Evolutionary conservation across 2,329 filamentous ascomycete species (phyloP), one percentile per base, ranked within the genome.

Genomic region (Sarocladiaceae sp.): DNA sequence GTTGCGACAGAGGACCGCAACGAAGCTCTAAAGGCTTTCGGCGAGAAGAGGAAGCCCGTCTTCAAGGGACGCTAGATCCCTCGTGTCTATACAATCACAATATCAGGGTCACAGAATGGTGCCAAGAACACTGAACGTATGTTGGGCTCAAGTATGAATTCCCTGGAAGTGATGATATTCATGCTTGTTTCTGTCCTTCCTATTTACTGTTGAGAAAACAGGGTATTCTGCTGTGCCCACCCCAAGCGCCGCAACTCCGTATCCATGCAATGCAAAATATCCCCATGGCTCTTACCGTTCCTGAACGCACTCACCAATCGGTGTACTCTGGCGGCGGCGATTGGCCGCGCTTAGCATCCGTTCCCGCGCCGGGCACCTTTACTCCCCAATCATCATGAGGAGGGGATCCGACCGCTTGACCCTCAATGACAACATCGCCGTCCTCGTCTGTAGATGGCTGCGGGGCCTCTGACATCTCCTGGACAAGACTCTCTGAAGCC

Each of bases 21-120:
- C 55, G 93, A 97, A 73, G 93, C 93, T 27, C 70, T 98, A 50
- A 77, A 68, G 62, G 93, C 93, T 0, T 98, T 98, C 68, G 66
- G 64, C 47, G 76, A 80, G 60, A 80, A 79, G 72, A 69, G 78
- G 53, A 78, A 72, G 61, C 74, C 78, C 13, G 65, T 74, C 3
- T 80, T 81, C 54, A 76, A 69, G 58, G 74, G 77, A 1, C 63
- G 69, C 55, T 78, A 60, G n/a, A n/a, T n/a, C n/a, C n/a, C n/a
- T n/a, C n/a, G n/a, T n/a, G 63, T 48, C 16, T 11, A 31, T n/a
- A n/a, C n/a, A n/a, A n/a, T n/a, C n/a, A n/a, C n/a, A n/a, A n/a
- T n/a, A n/a, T n/a, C n/a, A n/a, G n/a, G n/a, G n/a, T n/a, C n/a
- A n/a, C n/a, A n/a, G n/a, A n/a, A n/a, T n/a, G n/a, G n/a, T n/a